Conservation (phyloP, 2,329 filamentous ascomycete species). For the Fusarium napiforme region DNA sequence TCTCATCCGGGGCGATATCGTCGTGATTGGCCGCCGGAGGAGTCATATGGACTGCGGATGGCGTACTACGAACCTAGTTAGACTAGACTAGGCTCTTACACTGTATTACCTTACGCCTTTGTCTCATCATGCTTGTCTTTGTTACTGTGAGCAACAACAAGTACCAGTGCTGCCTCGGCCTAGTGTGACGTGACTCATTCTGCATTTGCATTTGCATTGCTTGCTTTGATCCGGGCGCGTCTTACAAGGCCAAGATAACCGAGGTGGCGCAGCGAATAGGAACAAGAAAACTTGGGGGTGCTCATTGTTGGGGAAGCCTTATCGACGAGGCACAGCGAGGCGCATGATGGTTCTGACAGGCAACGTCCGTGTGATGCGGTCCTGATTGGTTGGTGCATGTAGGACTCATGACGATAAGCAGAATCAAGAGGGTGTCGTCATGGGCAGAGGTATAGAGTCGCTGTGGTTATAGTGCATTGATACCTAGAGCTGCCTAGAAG, state of each 20-base stretch:
- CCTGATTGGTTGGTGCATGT: slow-evolving; percentile 14
- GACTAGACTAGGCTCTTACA: not conserved
- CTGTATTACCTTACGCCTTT: slow-evolving; percentile 8
- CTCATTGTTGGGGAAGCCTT: slow-evolving; percentile 15
- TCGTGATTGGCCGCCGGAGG: slow-evolving; percentile 37
- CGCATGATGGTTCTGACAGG: slow-evolving; percentile 33
- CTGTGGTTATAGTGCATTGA: not conserved
- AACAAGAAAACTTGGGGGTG: not conserved
- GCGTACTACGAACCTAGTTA: slow-evolving; percentile 24
- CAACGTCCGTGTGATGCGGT: slow-evolving; percentile 27
- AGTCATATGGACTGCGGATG: slow-evolving; percentile 42
- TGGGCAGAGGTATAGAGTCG: not conserved
- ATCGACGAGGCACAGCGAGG: slow-evolving; percentile 35
- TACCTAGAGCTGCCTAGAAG: slow-evolving; percentile 29
- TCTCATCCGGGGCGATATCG: slow-evolving; percentile 35
- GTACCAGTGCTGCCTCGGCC: not conserved
- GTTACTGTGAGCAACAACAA: not conserved
- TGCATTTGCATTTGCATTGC: not conserved
- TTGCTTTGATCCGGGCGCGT: slow-evolving; percentile 31
- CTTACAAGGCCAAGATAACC: slow-evolving; percentile 12
- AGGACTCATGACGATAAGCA: slow-evolving; percentile 33
- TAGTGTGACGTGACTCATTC: slow-evolving; percentile 37
- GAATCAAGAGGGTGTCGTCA: slow-evolving; percentile 38
- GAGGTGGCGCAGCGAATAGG: slow-evolving; percentile 30
- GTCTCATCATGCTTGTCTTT: not conserved